phyloP scores from a whole-genome alignment of 2,329 filamentous ascomycete genomes.

The Rhynchosporium secalis region DNA sequence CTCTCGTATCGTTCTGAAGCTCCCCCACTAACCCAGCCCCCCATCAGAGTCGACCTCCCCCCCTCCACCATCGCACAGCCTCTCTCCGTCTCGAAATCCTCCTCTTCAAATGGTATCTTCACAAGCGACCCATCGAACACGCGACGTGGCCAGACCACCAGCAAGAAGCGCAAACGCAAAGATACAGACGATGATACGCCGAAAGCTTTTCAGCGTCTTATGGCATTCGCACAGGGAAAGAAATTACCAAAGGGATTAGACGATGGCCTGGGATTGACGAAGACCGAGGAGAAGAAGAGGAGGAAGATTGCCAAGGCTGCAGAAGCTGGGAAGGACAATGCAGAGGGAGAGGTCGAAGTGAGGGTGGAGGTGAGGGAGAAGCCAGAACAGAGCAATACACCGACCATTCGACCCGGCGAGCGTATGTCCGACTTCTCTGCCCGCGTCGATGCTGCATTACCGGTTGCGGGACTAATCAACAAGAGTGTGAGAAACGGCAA shows the following conservation, averaged over 20 bases:
- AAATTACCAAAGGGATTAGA: conserved; percentile 66
- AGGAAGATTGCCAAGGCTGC: conserved; percentile 22
- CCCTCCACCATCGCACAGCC: conserved; percentile 59
- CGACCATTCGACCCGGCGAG: conserved; percentile 81
- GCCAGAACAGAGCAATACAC: conserved; percentile 42
- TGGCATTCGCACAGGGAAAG: conserved; percentile 70
- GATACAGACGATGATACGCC: conserved; percentile 74
- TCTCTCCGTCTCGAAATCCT: conserved; percentile 53
- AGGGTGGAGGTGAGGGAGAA: conserved; percentile 30
- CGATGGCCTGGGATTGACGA: conserved; percentile 56
- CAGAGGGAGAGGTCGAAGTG: conserved; percentile 26
- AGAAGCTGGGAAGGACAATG: conserved; percentile 25
- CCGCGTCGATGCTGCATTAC: conserved; percentile 82
- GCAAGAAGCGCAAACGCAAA: conserved; percentile 52
- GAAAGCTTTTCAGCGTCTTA: conserved; percentile 80
- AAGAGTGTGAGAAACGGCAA: conserved; percentile 61
- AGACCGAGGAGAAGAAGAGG: conserved; percentile 38
- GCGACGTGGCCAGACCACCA: conserved; percentile 24
- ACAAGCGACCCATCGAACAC: conserved; percentile 39
- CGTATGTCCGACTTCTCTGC: conserved; percentile 76
- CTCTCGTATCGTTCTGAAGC: neutral
- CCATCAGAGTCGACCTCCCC: conserved; percentile 50
- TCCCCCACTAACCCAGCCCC: neutral
- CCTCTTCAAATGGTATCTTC: conserved; percentile 42
- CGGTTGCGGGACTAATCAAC: conserved; percentile 68